These are phyloP conservation scores for Saprolegnia diclina DNA, from an alignment of 352 stramenopile genomes.

Conservation along the genomic window DNA sequence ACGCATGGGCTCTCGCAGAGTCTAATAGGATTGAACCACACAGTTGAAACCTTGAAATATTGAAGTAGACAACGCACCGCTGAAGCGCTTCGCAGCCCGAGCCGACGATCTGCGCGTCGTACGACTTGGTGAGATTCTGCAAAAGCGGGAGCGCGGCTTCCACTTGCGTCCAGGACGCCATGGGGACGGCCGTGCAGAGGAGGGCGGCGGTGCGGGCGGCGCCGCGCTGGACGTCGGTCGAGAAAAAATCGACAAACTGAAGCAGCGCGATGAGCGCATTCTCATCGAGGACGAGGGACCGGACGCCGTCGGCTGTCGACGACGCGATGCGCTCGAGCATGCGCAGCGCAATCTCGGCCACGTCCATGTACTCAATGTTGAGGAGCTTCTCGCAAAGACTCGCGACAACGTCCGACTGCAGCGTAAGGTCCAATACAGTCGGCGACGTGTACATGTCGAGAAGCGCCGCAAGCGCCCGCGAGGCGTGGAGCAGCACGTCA, in stretches of 20 bases:
- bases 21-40: neutral
- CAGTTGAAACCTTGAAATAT: neutral
- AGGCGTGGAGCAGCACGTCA: slow-evolving; percentile 56
- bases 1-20: slow-evolving; percentile 46
- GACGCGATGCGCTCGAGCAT: slow-evolving; percentile 60
- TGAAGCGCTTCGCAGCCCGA: slow-evolving; percentile 47
- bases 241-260: slow-evolving; percentile 80
- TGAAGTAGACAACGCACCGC: slow-evolving; percentile 20
- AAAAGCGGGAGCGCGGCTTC: slow-evolving; percentile 41
- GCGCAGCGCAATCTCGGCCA: slow-evolving; percentile 61
- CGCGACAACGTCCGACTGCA: slow-evolving; percentile 38
- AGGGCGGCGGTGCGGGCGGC: slow-evolving; percentile 48
- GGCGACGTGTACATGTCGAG: slow-evolving; percentile 52
- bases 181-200: slow-evolving; percentile 43
- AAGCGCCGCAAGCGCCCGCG: slow-evolving; percentile 47
- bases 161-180: slow-evolving; percentile 33
- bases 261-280: slow-evolving; percentile 64
- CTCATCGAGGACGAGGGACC: slow-evolving; percentile 42
- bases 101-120: slow-evolving; percentile 50
- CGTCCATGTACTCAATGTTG: slow-evolving; percentile 81
- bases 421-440: slow-evolving; percentile 34
- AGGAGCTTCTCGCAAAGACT: slow-evolving; percentile 63
- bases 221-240: slow-evolving; percentile 61
- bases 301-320: slow-evolving; percentile 25
- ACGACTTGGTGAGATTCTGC: slow-evolving; percentile 41